phyloP scores from a whole-genome alignment of 2,329 filamentous ascomycete genomes.

The Aspergillaceae sp. region DNA sequence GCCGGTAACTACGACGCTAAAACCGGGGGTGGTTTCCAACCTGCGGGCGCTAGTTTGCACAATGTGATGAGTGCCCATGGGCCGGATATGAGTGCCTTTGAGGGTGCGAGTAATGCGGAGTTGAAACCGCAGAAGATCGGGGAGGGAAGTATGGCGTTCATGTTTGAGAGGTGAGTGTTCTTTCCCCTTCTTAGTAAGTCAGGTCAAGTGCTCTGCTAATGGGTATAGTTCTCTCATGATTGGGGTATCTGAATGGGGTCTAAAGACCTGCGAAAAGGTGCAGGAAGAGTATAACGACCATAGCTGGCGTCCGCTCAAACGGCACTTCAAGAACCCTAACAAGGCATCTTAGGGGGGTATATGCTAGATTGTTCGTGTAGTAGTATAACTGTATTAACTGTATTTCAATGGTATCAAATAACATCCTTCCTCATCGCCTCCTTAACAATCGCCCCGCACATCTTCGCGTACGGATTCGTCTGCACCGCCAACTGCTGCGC shows the following conservation, averaged over 20 bases:
- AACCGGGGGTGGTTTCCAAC: conserved; percentile 49
- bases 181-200: not conserved
- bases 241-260: conserved; percentile 63
- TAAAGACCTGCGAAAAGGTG: conserved; percentile 61
- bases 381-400: not conserved
- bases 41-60: conserved; percentile 55
- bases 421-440: conserved; percentile 51
- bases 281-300: conserved; percentile 69
- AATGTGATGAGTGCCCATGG: conserved; percentile 66
- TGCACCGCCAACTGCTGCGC: conserved; percentile 50
- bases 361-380: conserved; percentile 1
- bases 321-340: conserved; percentile 51
- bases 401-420: conserved; percentile 15
- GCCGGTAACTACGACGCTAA: conserved; percentile 54
- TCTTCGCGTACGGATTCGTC: conserved; percentile 55
- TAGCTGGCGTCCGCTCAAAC: conserved; percentile 64
- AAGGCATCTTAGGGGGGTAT: conserved; percentile 16
- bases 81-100: conserved; percentile 48
- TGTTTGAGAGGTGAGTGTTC: conserved; percentile 48
- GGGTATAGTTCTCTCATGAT: conserved; percentile 53
- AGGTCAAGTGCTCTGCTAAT: conserved; percentile 30
- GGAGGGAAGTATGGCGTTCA: conserved; percentile 55
- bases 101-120: conserved; percentile 45
- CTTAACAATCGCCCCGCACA: conserved; percentile 54
- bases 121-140: conserved; percentile 50